Conservation (phyloP, 305 asterid species). For the Fraxinus ornus region DNA sequence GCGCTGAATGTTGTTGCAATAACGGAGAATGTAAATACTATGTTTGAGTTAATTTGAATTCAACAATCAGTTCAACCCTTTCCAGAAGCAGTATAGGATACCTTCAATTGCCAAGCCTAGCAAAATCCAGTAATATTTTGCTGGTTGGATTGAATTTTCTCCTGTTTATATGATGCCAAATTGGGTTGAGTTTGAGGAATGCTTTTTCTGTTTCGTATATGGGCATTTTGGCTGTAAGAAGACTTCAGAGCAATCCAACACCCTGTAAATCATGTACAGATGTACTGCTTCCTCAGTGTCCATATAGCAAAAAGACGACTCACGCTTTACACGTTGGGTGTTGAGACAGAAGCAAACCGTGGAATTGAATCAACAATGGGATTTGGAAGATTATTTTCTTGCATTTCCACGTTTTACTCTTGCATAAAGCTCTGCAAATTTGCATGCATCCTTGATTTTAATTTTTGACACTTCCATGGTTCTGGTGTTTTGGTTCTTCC, state of each 20-base stretch:
- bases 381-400: background rate
- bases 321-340: conserved; percentile 64
- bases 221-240: conserved; percentile 11
- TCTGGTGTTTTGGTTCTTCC: background rate
- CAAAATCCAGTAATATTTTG: background rate
- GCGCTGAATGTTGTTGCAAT: background rate
- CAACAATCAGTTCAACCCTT: conserved; percentile 48
- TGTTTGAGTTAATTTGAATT: background rate
- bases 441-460: background rate
- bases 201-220: background rate
- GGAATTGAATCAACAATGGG: background rate
- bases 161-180: background rate
- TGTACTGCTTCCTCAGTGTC: conserved; percentile 68
- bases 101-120: conserved; percentile 25
- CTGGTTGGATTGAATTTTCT: background rate
- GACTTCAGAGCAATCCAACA: background rate
- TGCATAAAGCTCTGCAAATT: background rate
- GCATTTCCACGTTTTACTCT: background rate
- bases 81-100: conserved; percentile 83
- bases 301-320: conserved; percentile 74
- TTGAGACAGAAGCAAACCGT: conserved; percentile 54
- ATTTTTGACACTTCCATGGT: background rate
- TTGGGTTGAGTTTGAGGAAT: conserved; percentile 10
- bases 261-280: background rate
- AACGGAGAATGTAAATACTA: background rate